phyloP scores from a whole-genome alignment of 306 rosid genomes.

The Lathyrus tuberosus region DNA sequence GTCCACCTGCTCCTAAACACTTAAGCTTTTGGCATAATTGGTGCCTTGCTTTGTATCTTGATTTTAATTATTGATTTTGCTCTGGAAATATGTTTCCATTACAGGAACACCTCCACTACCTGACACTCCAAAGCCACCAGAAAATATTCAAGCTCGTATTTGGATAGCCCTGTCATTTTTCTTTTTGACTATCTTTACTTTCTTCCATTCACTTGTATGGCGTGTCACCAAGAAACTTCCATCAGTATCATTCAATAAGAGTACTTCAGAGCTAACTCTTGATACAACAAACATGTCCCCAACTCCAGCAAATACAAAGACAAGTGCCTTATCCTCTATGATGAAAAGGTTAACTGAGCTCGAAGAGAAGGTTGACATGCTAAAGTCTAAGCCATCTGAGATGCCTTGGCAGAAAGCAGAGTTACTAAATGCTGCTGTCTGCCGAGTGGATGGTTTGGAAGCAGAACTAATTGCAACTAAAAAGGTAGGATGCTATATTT shows the following conservation, averaged over 20 bases:
- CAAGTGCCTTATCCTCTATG: conserved; percentile 61
- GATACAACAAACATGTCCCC: conserved; percentile 47
- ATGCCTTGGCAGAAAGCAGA: conserved; percentile 94
- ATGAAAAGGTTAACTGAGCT: conserved; percentile 77
- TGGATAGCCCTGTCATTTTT: conserved; percentile 65
- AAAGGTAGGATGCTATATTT: conserved; percentile 56
- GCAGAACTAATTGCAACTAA: conserved; percentile 95
- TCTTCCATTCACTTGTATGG: conserved; percentile 51
- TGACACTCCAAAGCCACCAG: conserved; percentile 46
- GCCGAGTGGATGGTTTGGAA: conserved; percentile 95
- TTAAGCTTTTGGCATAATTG: conserved; percentile 24
- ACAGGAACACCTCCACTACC: conserved; percentile 62
- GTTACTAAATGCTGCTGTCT: conserved; percentile 96
- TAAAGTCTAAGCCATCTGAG: conserved; percentile 87
- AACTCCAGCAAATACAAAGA: conserved; percentile 44
- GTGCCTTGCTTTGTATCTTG: conserved; percentile 25
- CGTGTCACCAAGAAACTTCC: conserved; percentile 60
- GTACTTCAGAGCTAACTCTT: conserved; percentile 38
- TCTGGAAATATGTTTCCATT: conserved; percentile 31
- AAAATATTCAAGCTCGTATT: conserved; percentile 57
- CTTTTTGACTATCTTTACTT: conserved; percentile 57
- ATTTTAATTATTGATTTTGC: conserved; percentile 21
- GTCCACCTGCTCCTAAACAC: conserved; percentile 12
- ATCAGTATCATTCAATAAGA: conserved; percentile 40
- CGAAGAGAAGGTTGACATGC: conserved; percentile 80